Conservation (phyloP, 345 rosid genomes). For the Camelina neglecta region DNA sequence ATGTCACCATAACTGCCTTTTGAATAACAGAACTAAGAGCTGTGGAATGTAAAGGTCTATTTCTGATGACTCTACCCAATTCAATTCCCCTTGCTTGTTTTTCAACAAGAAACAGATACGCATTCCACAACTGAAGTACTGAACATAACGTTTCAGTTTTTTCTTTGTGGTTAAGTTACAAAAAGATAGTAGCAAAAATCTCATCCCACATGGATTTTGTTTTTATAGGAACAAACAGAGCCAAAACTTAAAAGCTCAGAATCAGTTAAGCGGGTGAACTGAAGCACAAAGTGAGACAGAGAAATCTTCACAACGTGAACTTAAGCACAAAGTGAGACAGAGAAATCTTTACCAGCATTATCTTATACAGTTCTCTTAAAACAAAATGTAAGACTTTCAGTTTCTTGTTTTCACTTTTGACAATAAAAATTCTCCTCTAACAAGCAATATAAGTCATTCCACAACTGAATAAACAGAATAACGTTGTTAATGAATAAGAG, state of each 20-base stretch:
- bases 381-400: constrained; percentile 13
- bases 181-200: constrained; percentile 4
- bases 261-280: background rate
- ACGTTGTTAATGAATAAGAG: background rate
- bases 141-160: background rate
- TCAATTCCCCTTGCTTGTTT: background rate
- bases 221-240: constrained; percentile 7
- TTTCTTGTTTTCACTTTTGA: background rate
- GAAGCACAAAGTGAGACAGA: background rate
- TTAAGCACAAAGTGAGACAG: background rate
- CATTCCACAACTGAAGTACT: background rate
- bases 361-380: background rate
- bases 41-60: background rate
- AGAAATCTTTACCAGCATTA: constrained; percentile 5
- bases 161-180: background rate
- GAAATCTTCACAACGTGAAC: constrained; percentile 2
- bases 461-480: constrained; percentile 3
- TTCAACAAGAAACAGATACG: constrained; percentile 13
- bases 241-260: constrained; percentile 3
- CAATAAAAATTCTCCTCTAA: constrained; percentile 3
- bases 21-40: constrained; percentile 3
- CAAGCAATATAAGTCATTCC: constrained; percentile 4
- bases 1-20: constrained; percentile 6
- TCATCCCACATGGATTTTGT: background rate
- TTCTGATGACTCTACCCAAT: constrained; percentile 1